A percentile compares a stretch with the other conserved stretches of the same genome.
phyloP scores from a whole-genome alignment of 352 stramenopile genomes.

The Pythium pyrilobum region DNA sequence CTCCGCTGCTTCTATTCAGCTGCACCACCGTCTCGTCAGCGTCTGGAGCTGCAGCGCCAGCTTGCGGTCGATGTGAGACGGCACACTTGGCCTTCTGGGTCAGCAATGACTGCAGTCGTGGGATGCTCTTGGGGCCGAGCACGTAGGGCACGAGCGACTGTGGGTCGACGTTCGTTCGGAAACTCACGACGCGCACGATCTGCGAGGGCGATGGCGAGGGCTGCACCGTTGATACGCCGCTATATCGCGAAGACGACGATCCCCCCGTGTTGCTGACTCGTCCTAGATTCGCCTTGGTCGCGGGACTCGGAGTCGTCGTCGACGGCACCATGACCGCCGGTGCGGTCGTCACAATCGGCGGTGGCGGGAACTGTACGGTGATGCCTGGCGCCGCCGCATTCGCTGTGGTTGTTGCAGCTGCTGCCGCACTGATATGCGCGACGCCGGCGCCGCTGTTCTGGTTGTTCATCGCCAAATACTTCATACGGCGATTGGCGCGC shows the following conservation, averaged over 20 bases:
- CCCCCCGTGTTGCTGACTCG: neutral
- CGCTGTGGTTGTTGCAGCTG: neutral
- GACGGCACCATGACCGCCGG: neutral
- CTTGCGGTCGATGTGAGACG: constrained; percentile 37
- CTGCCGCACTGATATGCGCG: neutral
- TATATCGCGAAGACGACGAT: neutral
- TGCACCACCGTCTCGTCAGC: neutral
- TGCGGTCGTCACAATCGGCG: constrained; percentile 10
- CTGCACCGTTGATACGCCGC: neutral
- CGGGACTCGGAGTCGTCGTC: constrained; percentile 4
- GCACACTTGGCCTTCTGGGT: constrained; percentile 41
- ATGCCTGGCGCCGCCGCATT: neutral
- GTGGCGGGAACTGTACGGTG: constrained; percentile 3
- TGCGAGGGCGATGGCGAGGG: neutral
- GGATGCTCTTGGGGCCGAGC: constrained; percentile 32
- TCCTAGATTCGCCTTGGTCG: neutral
- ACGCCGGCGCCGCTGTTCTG: neutral
- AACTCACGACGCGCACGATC: constrained; percentile 23
- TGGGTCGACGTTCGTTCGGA: constrained; percentile 41
- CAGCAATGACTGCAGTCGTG: constrained; percentile 60
- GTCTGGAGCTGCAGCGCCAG: neutral
- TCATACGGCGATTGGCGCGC: too few species aligned
- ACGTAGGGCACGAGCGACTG: constrained; percentile 39
- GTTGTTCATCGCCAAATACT: too few species aligned
- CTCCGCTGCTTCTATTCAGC: neutral